A percentile compares a stretch with the other conserved stretches of the same genome.
These are phyloP conservation scores for Alopecurus myosuroides DNA, from an alignment of 176 grass and related monocot species.

Conservation along the genomic window DNA sequence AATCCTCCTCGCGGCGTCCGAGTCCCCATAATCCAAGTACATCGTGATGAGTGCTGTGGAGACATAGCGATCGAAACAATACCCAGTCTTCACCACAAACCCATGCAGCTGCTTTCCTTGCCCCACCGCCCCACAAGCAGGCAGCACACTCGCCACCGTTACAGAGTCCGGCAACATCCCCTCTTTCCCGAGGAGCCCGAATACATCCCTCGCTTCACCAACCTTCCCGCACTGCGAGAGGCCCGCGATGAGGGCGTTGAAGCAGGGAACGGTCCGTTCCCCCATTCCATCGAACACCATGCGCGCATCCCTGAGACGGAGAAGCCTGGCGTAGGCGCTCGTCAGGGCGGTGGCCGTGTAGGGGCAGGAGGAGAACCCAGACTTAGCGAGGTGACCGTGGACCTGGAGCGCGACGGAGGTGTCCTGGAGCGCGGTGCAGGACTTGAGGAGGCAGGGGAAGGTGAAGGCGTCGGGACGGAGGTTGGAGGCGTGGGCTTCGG, in stretches of 20 bases:
- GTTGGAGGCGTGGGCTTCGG: background rate
- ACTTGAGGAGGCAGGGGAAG: slow-evolving; percentile 36
- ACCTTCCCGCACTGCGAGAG: background rate
- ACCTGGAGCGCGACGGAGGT: background rate
- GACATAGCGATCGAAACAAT: slow-evolving; percentile 21
- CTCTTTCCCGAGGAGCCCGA: background rate
- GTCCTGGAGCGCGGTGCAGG: slow-evolving; percentile 12
- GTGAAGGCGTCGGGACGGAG: slow-evolving; percentile 20
- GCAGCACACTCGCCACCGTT: slow-evolving; percentile 20
- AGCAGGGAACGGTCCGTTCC: slow-evolving; percentile 8
- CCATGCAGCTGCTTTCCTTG: slow-evolving; percentile 34
- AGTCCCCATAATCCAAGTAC: slow-evolving; percentile 17
- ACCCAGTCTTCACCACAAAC: slow-evolving; percentile 21
- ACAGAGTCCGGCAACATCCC: slow-evolving; percentile 19
- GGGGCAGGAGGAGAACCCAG: background rate
- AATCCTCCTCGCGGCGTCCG: slow-evolving; percentile 4
- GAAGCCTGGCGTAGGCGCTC: background rate
- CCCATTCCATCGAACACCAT: slow-evolving; percentile 32
- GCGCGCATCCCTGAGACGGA: background rate
- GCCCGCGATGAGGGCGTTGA: slow-evolving; percentile 27
- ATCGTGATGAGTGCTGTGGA: slow-evolving; percentile 33
- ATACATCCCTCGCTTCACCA: background rate
- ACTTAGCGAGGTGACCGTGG: slow-evolving; percentile 23
- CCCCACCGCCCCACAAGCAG: background rate
- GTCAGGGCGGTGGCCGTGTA: slow-evolving; percentile 13